These are phyloP conservation scores for Penicillium sp. DNA, from an alignment of 2,329 filamentous ascomycete species.

Conservation along the genomic window DNA sequence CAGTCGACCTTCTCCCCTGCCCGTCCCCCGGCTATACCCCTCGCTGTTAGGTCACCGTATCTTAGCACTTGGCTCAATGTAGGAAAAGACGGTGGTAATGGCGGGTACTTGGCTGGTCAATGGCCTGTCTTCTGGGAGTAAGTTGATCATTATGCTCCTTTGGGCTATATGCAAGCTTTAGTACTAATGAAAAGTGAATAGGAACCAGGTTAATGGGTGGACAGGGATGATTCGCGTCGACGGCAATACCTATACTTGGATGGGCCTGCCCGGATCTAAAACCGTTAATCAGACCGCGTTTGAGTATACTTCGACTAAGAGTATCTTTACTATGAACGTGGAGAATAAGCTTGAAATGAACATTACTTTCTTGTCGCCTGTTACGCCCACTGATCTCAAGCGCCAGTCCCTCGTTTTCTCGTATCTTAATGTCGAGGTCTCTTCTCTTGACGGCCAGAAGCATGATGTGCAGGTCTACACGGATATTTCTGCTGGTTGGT, in stretches of 20 bases:
- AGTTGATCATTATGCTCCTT: slow-evolving; percentile 27
- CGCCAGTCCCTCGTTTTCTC: slow-evolving; percentile 69
- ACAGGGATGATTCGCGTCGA: slow-evolving; percentile 68
- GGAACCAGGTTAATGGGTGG: slow-evolving; percentile 61
- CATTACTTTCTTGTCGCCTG: slow-evolving; percentile 67
- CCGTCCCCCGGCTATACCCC: slow-evolving; percentile 64
- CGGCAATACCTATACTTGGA: slow-evolving; percentile 62
- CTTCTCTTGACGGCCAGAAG: slow-evolving; percentile 58
- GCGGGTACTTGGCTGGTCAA: slow-evolving; percentile 64
- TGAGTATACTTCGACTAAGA: slow-evolving; percentile 70
- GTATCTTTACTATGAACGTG: slow-evolving; percentile 66
- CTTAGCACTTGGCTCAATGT: slow-evolving; percentile 67
- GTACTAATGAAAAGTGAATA: slow-evolving; percentile 24
- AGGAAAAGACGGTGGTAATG: slow-evolving; percentile 60
- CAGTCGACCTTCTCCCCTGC: slow-evolving; percentile 61
- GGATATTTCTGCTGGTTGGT: slow-evolving; percentile 66
- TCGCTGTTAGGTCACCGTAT: slow-evolving; percentile 74
- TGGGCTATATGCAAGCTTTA: not conserved
- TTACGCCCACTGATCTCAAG: slow-evolving; percentile 63
- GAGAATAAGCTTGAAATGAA: slow-evolving; percentile 61
- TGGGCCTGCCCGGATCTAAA: slow-evolving; percentile 55
- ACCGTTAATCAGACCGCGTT: slow-evolving; percentile 58
- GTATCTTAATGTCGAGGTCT: slow-evolving; percentile 64
- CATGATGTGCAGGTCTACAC: slow-evolving; percentile 70
- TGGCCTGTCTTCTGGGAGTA: slow-evolving; percentile 70